Conservation (phyloP, 805 yeast species). For the Suhomyces faveliae region DNA sequence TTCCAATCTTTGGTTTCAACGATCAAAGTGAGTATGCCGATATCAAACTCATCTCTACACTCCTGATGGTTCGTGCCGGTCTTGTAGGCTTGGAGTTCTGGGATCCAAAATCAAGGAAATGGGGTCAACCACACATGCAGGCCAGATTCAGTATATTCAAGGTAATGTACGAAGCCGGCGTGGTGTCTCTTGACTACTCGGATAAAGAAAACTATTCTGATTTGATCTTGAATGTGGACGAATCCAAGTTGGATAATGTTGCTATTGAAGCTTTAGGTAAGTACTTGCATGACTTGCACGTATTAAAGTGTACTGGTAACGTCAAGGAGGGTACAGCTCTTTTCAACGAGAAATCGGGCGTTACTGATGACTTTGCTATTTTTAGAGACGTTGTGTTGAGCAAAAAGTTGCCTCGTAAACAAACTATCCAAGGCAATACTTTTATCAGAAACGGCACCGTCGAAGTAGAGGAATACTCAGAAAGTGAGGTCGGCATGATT, state of each 20-base stretch:
- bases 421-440: slow-evolving; percentile 82
- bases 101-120: slow-evolving; percentile 77
- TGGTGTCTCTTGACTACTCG: slow-evolving; percentile 52
- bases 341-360: slow-evolving; percentile 67
- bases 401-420: slow-evolving; percentile 81
- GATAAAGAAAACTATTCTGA: slow-evolving; percentile 53
- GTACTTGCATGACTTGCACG: slow-evolving; percentile 68
- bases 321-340: slow-evolving; percentile 60
- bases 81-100: slow-evolving; percentile 78
- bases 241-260: slow-evolving; percentile 57
- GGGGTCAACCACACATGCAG: slow-evolving; percentile 97
- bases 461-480: slow-evolving; percentile 69
- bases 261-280: slow-evolving; percentile 76
- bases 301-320: slow-evolving; percentile 78
- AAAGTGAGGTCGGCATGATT: slow-evolving; percentile 72
- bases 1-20: slow-evolving; percentile 70
- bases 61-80: slow-evolving; percentile 89
- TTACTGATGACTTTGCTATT: slow-evolving; percentile 58
- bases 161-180: slow-evolving; percentile 66
- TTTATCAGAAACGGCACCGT: slow-evolving; percentile 42
- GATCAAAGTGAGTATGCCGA: slow-evolving; percentile 58
- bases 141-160: slow-evolving; percentile 86
- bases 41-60: slow-evolving; percentile 63
- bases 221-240: slow-evolving; percentile 57
- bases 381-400: slow-evolving; percentile 66